Conservation (phyloP, 2,329 filamentous ascomycete species). For the Mollisiaceae sp. region DNA sequence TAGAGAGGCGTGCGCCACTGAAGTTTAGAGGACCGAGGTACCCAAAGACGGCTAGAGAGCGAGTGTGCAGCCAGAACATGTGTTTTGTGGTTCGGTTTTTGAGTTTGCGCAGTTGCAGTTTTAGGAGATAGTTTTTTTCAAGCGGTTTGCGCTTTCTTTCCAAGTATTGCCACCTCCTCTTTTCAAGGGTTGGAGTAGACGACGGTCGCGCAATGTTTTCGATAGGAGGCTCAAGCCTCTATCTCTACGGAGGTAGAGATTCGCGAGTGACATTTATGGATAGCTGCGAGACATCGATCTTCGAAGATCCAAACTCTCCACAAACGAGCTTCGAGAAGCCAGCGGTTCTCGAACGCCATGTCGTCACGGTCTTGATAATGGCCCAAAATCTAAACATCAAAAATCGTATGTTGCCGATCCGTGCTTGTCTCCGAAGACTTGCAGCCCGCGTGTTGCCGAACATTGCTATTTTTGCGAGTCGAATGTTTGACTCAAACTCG, state of each 20-base stretch:
- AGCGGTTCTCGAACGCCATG: neutral
- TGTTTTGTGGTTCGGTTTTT: neutral
- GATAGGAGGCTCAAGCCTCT: too few species aligned
- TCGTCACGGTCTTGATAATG: neutral
- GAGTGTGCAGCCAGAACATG: neutral
- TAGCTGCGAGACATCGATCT: neutral
- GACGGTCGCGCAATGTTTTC: neutral
- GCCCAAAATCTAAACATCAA: neutral
- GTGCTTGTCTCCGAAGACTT: neutral
- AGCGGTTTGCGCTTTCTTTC: neutral
- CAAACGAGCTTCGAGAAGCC: slow-evolving; percentile 1
- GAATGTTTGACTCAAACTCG: neutral
- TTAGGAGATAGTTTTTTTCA: neutral
- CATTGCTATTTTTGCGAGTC: neutral
- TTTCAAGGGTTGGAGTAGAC: neutral
- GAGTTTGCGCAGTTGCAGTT: neutral
- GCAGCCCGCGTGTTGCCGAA: neutral
- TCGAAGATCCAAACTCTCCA: neutral
- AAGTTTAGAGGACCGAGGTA: neutral
- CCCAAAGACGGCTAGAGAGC: neutral
- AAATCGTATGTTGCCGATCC: neutral
- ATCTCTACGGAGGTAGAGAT: too few species aligned
- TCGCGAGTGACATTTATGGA: neutral
- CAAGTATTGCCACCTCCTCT: neutral
- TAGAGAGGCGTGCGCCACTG: neutral